Evolutionary conservation across 2,329 filamentous ascomycete species (phyloP).

Genomic region (Penicillium sp.): DNA sequence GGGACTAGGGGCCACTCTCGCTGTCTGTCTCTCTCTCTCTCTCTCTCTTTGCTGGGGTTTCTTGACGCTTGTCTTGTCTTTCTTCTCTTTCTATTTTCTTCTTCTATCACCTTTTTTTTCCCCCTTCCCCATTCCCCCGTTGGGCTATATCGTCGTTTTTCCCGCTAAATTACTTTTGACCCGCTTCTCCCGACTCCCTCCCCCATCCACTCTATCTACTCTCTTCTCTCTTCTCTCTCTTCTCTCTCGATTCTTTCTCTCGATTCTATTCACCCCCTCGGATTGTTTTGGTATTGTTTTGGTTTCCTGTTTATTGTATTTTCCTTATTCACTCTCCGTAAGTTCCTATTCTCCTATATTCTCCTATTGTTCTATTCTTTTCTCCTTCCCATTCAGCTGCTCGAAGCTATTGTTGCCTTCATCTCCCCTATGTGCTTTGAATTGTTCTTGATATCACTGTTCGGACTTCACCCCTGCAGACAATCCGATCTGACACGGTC

Average conservation of each 20-base stretch:
- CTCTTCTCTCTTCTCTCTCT: conserved; percentile 3
- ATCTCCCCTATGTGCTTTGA: conserved; percentile 13
- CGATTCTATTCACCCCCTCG: not conserved
- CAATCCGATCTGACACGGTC: conserved; percentile 26
- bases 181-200: conserved; percentile 12
- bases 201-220: conserved; percentile 16
- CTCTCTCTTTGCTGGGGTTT: no score
- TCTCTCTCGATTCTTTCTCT: conserved; percentile 3
- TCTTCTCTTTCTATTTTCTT: conserved; percentile 20
- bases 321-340: not conserved
- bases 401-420: not conserved
- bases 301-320: not conserved
- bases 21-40: conserved; percentile 2
- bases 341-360: not conserved
- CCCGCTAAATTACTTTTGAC: conserved; percentile 8
- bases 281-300: not conserved
- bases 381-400: not conserved
- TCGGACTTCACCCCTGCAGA: conserved; percentile 24
- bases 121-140: conserved; percentile 5
- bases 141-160: conserved; percentile 10
- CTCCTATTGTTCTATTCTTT: not conserved
- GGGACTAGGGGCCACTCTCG: conserved; percentile 36
- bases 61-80: conserved; percentile 32
- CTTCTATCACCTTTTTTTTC: conserved; percentile 18
- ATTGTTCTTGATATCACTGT: conserved; percentile 21